Conservation (phyloP, 2,329 filamentous ascomycete genomes). For the Chlorencoelia australis region DNA sequence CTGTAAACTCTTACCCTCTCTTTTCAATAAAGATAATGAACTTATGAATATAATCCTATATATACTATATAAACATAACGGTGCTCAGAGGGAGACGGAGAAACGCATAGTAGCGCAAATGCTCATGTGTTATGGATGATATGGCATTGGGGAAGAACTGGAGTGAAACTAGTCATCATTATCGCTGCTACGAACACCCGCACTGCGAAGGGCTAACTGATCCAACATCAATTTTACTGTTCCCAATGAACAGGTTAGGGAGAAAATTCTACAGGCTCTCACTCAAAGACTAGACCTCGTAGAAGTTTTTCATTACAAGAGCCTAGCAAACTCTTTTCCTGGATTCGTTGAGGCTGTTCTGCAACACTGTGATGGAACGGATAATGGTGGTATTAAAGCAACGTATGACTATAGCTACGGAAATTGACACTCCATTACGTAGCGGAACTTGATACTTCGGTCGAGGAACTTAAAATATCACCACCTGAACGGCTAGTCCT, state of each 20-base stretch:
- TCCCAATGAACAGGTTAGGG: constrained; percentile 67
- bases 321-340: constrained; percentile 73
- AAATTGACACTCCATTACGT: constrained; percentile 20
- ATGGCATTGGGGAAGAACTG: constrained; percentile 59
- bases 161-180: constrained; percentile 74
- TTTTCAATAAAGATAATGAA: too few relatives aligned
- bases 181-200: constrained; percentile 84
- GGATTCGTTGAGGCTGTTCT: constrained; percentile 92
- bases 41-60: too few relatives aligned
- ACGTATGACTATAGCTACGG: constrained; percentile 23
- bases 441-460: constrained; percentile 23
- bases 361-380: constrained; percentile 43
- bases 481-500: constrained; percentile 33
- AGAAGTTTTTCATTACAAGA: constrained; percentile 60
- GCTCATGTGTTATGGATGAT: constrained; percentile 73
- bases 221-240: constrained; percentile 85
- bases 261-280: constrained; percentile 66
- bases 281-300: constrained; percentile 55
- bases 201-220: constrained; percentile 59
- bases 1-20: too few relatives aligned
- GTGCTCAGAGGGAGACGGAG: constrained; percentile 79
- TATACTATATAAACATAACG: constrained; percentile 81
- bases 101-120: constrained; percentile 78
- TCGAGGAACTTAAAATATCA: constrained; percentile 9
- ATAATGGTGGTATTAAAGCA: constrained; percentile 27